Percentiles rank a stretch among this genome's conserved stretches.
phyloP scores from a whole-genome alignment of 768 basidiomycete species.

The Leccinum variicolor region DNA sequence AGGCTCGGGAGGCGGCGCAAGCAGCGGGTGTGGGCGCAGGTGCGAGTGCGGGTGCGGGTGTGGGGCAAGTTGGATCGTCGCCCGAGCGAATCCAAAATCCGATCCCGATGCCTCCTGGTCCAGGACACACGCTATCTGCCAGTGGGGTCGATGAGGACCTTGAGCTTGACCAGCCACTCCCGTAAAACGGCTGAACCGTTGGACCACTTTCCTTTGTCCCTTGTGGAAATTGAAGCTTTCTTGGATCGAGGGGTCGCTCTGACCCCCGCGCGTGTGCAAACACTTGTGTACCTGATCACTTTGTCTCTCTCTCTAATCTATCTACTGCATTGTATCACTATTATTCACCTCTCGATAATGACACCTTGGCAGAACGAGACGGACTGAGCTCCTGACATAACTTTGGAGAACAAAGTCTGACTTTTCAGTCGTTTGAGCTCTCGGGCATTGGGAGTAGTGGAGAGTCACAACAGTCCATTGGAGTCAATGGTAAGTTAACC shows the following conservation, averaged over 20 bases:
- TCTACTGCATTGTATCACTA: conserved; percentile 1
- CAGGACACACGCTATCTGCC: conserved; percentile 15
- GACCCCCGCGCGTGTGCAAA: background rate
- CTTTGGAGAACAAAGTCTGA: conserved; percentile 3
- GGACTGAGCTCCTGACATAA: background rate
- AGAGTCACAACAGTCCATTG: conserved; percentile 10
- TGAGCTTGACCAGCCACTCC: conserved; percentile 18
- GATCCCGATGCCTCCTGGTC: conserved; percentile 22
- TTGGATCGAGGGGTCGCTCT: too few species aligned
- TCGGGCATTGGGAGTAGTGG: conserved; percentile 17
- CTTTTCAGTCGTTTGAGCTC: conserved; percentile 17
- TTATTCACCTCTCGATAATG: background rate
- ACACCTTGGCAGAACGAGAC: background rate
- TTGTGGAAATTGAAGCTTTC: background rate
- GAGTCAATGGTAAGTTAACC: background rate
- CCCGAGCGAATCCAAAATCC: background rate
- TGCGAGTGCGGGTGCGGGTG: background rate
- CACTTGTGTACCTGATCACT: background rate
- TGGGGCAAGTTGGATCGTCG: background rate
- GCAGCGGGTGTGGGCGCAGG: background rate
- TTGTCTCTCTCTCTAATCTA: background rate
- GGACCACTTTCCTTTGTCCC: background rate
- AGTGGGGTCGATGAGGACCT: conserved; percentile 1
- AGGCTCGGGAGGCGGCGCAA: conserved; percentile 34
- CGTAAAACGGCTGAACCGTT: conserved; percentile 13